A percentile compares a stretch with the other conserved stretches of the same genome.
Evolutionary conservation across 2,329 filamentous ascomycete species (phyloP).

Genomic region (Didymella arachidicola): DNA sequence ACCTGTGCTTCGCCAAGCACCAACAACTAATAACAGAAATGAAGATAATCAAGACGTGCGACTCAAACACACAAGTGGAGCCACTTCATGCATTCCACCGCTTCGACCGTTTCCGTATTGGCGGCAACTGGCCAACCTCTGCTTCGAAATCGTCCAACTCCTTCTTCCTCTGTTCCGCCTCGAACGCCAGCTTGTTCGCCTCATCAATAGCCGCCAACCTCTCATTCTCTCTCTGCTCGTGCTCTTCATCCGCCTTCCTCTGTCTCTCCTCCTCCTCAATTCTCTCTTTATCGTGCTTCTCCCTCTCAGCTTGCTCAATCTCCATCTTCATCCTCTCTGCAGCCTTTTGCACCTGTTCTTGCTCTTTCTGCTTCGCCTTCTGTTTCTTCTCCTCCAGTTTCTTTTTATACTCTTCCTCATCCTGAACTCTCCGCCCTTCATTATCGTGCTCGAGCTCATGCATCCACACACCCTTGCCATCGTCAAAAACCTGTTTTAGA

Average conservation of each 20-base stretch:
- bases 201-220: conserved; percentile 6
- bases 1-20: not conserved
- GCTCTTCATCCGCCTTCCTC: conserved; percentile 11
- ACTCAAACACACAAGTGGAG: not conserved
- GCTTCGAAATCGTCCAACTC: not conserved
- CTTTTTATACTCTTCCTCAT: conserved; percentile 25
- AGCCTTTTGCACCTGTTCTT: conserved; percentile 12
- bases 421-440: conserved; percentile 23
- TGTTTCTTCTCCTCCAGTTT: conserved; percentile 24
- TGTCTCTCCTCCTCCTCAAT: conserved; percentile 15
- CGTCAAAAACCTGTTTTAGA: conserved; percentile 57
- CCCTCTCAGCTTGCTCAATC: conserved; percentile 14
- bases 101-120: not conserved
- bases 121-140: not conserved
- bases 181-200: not conserved
- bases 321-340: conserved; percentile 21
- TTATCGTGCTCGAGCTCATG: conserved; percentile 37
- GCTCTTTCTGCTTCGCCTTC: conserved; percentile 25
- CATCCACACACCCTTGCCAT: conserved; percentile 55
- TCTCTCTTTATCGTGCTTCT: conserved; percentile 16
- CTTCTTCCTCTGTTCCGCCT: not conserved
- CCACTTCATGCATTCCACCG: not conserved
- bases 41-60: not conserved
- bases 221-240: conserved; percentile 1
- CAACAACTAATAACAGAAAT: not conserved